Evolutionary conservation across 2,329 filamentous ascomycete genomes (phyloP).

Genomic region (Lachnum nothofagi): DNA sequence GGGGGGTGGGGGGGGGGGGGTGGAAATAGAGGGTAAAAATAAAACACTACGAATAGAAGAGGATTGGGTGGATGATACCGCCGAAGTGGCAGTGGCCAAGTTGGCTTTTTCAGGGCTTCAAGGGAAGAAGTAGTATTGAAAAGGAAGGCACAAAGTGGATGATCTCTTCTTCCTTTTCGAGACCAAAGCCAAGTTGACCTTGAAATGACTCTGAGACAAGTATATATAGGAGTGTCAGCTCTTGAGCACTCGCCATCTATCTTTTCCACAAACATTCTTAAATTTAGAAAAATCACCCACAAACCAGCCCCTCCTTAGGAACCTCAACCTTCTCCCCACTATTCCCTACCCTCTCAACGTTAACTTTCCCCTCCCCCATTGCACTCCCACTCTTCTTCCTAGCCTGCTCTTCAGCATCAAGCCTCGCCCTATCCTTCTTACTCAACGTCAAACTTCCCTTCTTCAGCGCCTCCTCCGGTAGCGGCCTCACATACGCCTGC

Average conservation of each 20-base stretch:
- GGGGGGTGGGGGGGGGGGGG: too few species aligned
- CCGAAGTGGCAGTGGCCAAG: too few species aligned
- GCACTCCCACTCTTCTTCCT: slow-evolving; percentile 1
- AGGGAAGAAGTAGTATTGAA: too few species aligned
- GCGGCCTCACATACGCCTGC: slow-evolving; percentile 77
- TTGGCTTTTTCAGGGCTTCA: too few species aligned
- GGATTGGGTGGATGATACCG: too few species aligned
- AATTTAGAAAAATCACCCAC: slow-evolving; percentile 15
- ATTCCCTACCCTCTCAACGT: slow-evolving; percentile 10
- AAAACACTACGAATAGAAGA: too few species aligned
- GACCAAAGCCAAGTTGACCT: too few species aligned
- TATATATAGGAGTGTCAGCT: slow-evolving; percentile 7
- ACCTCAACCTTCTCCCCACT: slow-evolving; percentile 21
- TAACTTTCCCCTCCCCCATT: slow-evolving; percentile 8
- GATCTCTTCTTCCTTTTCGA: too few species aligned
- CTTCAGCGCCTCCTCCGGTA: slow-evolving; percentile 81
- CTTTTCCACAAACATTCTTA: neutral
- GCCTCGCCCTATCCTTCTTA: slow-evolving; percentile 58
- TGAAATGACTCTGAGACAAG: too few species aligned
- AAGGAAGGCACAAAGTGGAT: too few species aligned
- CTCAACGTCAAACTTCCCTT: slow-evolving; percentile 71
- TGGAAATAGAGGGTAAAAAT: too few species aligned
- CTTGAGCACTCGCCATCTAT: slow-evolving; percentile 19
- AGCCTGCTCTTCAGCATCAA: slow-evolving; percentile 26
- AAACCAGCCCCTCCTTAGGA: slow-evolving; percentile 26